phyloP scores from a whole-genome alignment of 2,329 filamentous ascomycete genomes.

The Cladosporium sp. region DNA sequence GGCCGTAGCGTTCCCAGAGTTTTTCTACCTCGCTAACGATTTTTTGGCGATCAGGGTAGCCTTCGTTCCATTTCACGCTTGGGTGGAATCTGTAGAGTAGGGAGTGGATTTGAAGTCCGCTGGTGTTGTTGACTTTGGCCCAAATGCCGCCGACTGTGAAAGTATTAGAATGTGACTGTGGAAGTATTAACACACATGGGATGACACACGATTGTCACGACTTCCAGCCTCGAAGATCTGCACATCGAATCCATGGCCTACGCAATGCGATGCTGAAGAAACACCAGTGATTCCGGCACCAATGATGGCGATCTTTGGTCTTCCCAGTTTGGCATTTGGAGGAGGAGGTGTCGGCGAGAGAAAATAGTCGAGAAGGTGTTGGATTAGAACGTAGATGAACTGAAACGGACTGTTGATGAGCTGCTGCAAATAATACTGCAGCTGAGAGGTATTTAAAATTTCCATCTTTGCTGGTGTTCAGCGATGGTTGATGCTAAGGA shows the following conservation, averaged over 20 bases:
- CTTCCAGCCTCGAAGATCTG: conserved; percentile 70
- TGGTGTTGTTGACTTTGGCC: conserved; percentile 59
- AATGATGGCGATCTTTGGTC: conserved; percentile 52
- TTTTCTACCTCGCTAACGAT: conserved; percentile 67
- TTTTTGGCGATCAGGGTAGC: conserved; percentile 73
- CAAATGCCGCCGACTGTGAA: conserved; percentile 25
- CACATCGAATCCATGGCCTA: conserved; percentile 81
- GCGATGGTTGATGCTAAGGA: background rate
- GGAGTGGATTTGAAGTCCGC: conserved; percentile 76
- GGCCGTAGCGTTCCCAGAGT: conserved; percentile 70
- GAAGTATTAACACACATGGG: conserved; percentile 38
- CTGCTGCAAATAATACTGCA: conserved; percentile 19
- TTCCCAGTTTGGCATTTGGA: conserved; percentile 50
- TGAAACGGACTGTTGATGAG: conserved; percentile 44
- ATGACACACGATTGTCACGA: conserved; percentile 50
- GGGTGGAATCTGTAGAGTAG: conserved; percentile 88
- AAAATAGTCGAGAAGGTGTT: conserved; percentile 59
- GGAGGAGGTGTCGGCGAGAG: conserved; percentile 67
- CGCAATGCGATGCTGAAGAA: conserved; percentile 73
- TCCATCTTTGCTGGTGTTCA: conserved; percentile 14
- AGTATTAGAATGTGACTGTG: conserved; percentile 37
- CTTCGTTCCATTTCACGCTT: conserved; percentile 65
- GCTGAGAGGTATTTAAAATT: background rate
- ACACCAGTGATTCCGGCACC: conserved; percentile 62
- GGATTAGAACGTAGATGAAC: conserved; percentile 60